Evolutionary conservation across 1,284 basidiomycete genomes (phyloP).

Genomic region (Malassezia brasiliensis): DNA sequence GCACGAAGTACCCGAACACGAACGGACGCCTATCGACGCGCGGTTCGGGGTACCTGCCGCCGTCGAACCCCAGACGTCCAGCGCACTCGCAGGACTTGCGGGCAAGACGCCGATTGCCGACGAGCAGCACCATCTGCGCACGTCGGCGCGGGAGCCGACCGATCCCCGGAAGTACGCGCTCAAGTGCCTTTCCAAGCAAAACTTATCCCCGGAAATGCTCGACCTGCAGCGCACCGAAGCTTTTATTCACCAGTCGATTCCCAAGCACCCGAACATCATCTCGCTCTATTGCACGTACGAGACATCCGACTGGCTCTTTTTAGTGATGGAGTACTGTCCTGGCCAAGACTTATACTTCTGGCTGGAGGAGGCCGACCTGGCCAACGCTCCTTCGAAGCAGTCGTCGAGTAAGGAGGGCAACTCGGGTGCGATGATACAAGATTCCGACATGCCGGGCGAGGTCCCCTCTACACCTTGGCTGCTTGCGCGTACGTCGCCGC

Average conservation of each 20-base stretch:
- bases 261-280: constrained; percentile 84
- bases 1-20: constrained; percentile 24
- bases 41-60: background rate
- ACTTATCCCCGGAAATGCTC: constrained; percentile 38
- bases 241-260: constrained; percentile 85
- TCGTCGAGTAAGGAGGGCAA: no score
- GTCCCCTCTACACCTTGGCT: constrained; percentile 60
- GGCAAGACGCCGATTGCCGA: background rate
- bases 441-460: no score
- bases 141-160: constrained; percentile 1
- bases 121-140: background rate
- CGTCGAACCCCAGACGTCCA: background rate
- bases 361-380: constrained; percentile 57
- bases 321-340: constrained; percentile 82
- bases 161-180: constrained; percentile 68
- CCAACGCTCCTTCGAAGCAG: background rate
- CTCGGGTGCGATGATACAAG: no score
- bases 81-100: background rate
- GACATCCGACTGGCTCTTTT: constrained; percentile 66
- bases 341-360: constrained; percentile 88
- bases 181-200: constrained; percentile 73
- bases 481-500: constrained; percentile 64
- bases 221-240: constrained; percentile 54
- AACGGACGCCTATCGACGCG: background rate
- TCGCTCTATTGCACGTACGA: constrained; percentile 65